These are phyloP conservation scores for Comarum palustre DNA, from an alignment of 306 rosid species.

Conservation along the genomic window DNA sequence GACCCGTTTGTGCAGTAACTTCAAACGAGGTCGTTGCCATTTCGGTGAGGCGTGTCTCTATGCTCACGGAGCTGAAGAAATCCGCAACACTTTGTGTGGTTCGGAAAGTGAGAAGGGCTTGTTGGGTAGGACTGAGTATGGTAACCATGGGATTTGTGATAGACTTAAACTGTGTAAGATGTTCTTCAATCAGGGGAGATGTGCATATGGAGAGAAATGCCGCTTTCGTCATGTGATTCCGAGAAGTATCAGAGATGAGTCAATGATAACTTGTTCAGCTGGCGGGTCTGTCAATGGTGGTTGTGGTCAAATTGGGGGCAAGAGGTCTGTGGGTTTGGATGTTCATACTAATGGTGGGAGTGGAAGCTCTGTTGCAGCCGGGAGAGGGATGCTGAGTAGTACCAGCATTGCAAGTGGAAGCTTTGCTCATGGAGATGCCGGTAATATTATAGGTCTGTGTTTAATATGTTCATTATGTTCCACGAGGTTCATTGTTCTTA, in stretches of 20 bases:
- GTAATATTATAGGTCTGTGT: not conserved
- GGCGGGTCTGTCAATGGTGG: not conserved
- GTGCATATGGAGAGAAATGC: slow-evolving; percentile 38
- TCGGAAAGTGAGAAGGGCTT: not conserved
- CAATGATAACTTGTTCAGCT: not conserved
- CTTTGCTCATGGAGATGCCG: slow-evolving; percentile 31
- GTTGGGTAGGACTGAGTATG: not conserved
- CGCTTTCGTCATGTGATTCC: slow-evolving; percentile 37
- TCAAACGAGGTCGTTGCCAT: slow-evolving; percentile 25
- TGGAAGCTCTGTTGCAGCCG: not conserved
- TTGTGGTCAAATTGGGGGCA: slow-evolving; percentile 13
- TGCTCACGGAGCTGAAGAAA: slow-evolving; percentile 30
- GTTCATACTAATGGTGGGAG: slow-evolving; percentile 4
- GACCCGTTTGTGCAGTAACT: slow-evolving; percentile 34
- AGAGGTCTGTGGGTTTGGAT: slow-evolving; percentile 14
- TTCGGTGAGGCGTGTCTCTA: slow-evolving; percentile 27
- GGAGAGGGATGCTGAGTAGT: slow-evolving; percentile 15
- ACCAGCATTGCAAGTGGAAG: slow-evolving; percentile 24
- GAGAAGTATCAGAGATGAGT: slow-evolving; percentile 6
- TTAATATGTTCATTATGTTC: not conserved
- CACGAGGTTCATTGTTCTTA: not conserved
- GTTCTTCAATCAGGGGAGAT: slow-evolving; percentile 24
- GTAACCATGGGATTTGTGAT: not conserved
- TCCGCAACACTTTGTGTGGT: slow-evolving; percentile 15
- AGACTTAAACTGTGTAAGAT: slow-evolving; percentile 29